These are phyloP conservation scores for Kodamaea sagamina DNA, from an alignment of 805 yeast species.

Conservation along the genomic window DNA sequence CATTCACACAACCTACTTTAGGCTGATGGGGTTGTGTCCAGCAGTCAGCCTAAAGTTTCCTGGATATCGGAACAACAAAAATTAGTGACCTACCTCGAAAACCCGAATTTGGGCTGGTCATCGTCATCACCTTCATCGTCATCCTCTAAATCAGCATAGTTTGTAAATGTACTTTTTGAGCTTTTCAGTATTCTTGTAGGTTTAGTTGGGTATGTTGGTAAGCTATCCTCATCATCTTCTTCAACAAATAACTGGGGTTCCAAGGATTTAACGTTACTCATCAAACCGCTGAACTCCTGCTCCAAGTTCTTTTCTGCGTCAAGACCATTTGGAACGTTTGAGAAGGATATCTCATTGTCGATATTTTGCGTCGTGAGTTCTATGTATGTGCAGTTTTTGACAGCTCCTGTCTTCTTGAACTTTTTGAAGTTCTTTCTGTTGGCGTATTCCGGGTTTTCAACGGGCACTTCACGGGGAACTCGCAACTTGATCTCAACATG, in stretches of 20 bases:
- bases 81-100: conserved; percentile 20
- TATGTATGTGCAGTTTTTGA: conserved; percentile 16
- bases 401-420: conserved; percentile 28
- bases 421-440: conserved; percentile 34
- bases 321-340: not conserved
- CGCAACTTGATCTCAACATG: conserved; percentile 19
- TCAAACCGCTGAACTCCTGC: conserved; percentile 17
- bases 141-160: conserved; percentile 14
- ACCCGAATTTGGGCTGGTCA: conserved; percentile 37
- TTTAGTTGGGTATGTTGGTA: conserved; percentile 5
- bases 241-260: conserved; percentile 11
- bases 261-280: conserved; percentile 15
- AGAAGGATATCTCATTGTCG: conserved; percentile 14
- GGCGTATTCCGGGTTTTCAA: conserved; percentile 1
- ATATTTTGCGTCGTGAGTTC: conserved; percentile 19
- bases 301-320: conserved; percentile 10
- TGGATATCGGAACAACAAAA: not conserved
- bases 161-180: conserved; percentile 1
- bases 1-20: conserved; percentile 40
- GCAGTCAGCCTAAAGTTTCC: conserved; percentile 2
- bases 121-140: conserved; percentile 34
- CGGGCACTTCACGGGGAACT: conserved; percentile 22
- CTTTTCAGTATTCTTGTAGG: not conserved
- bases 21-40: conserved; percentile 30
- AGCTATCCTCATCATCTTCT: conserved; percentile 8